Evolutionary conservation across 345 rosid genomes (phyloP).

Genomic region (Citrus hindsii): DNA sequence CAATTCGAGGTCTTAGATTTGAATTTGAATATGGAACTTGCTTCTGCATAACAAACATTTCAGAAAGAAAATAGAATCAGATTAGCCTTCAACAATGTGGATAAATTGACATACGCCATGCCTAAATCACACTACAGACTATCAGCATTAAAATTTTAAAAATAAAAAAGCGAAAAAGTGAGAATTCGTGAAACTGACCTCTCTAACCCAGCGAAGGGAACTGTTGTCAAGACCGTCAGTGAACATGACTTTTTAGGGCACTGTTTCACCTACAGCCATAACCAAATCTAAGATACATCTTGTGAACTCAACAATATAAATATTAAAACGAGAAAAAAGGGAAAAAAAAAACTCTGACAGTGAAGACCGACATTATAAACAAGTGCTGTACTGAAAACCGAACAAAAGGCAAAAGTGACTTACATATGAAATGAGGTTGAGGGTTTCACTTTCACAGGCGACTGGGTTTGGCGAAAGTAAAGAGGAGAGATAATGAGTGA

Average conservation of each 20-base stretch:
- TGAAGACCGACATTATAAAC: too few relatives aligned
- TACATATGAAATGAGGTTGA: constrained; percentile 17
- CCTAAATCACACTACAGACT: background rate
- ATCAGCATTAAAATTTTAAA: background rate
- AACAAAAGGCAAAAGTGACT: constrained; percentile 4
- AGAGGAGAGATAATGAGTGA: background rate
- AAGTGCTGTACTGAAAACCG: background rate
- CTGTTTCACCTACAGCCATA: constrained; percentile 4
- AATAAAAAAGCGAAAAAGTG: background rate
- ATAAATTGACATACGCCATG: background rate
- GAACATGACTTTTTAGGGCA: constrained; percentile 29
- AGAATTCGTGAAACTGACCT: constrained; percentile 23
- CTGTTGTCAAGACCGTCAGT: constrained; percentile 49
- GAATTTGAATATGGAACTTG: constrained; percentile 32
- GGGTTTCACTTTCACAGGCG: constrained; percentile 3
- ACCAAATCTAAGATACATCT: background rate
- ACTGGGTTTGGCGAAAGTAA: background rate
- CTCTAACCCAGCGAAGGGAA: constrained; percentile 48
- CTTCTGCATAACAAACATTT: constrained; percentile 26
- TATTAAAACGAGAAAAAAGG: background rate
- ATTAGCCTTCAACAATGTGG: background rate
- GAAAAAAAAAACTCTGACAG: too few relatives aligned
- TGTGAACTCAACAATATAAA: background rate
- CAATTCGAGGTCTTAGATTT: constrained; percentile 33
- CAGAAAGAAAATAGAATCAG: background rate